Percentiles rank a stretch among this genome's conserved stretches.
Evolutionary conservation across 805 yeast genomes (phyloP).

Genomic region (Wickerhamiella qilinensis): DNA sequence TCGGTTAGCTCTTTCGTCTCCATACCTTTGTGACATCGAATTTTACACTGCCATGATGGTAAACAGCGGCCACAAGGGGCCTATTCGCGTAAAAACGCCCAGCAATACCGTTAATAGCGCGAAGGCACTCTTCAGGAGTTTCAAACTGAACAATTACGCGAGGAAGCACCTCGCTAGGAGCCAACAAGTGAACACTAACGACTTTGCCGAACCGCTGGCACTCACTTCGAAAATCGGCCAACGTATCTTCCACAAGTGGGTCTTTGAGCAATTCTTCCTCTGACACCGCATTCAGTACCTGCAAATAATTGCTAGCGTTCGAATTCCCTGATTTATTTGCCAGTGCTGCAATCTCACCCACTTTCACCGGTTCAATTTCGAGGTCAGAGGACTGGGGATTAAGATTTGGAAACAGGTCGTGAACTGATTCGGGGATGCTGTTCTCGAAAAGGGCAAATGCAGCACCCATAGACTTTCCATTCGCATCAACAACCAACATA

Average conservation of each 20-base stretch:
- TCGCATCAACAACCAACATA: neutral
- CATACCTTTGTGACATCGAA: no score
- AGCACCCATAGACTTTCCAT: no score
- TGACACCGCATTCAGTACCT: conserved; percentile 1
- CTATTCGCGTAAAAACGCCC: conserved; percentile 25
- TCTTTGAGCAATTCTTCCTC: neutral
- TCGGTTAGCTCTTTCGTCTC: no score
- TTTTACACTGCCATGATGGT: no score
- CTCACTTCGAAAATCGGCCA: conserved; percentile 32
- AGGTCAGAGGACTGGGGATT: neutral
- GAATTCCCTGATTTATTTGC: neutral
- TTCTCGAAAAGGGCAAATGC: neutral
- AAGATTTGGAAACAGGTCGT: neutral
- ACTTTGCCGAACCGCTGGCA: conserved; percentile 38
- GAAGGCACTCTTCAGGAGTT: conserved; percentile 31
- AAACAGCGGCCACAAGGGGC: conserved; percentile 1
- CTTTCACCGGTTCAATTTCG: neutral
- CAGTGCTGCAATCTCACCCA: neutral
- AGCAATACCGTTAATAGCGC: conserved; percentile 40
- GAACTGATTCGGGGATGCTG: neutral
- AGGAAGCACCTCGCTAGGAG: conserved; percentile 35
- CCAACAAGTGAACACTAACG: conserved; percentile 35
- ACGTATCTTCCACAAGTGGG: neutral
- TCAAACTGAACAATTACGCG: conserved; percentile 50
- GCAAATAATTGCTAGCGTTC: neutral